Evolutionary conservation across 148 eudicot species (phyloP).

Genomic region (Chenopodium quinoa): DNA sequence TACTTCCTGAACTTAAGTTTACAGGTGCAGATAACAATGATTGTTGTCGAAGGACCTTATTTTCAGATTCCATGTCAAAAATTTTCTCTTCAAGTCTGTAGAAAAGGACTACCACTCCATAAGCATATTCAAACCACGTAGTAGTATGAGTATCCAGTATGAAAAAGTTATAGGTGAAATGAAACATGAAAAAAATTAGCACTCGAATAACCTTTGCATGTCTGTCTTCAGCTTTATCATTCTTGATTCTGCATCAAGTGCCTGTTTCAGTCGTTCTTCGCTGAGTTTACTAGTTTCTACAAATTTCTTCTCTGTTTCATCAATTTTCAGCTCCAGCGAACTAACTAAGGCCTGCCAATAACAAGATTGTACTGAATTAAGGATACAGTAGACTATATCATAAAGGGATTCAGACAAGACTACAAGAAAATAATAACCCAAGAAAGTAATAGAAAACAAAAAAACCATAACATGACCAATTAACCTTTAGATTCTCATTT

Average conservation of each 20-base stretch:
- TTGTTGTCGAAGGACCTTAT: slow-evolving; percentile 74
- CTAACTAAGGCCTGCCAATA: slow-evolving; percentile 66
- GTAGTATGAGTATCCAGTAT: not conserved
- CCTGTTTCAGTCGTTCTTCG: slow-evolving; percentile 93
- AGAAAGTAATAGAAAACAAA: slow-evolving; percentile 6
- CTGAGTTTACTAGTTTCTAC: slow-evolving; percentile 87
- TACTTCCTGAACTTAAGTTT: slow-evolving; percentile 37
- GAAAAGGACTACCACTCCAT: not conserved
- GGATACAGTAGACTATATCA: not conserved
- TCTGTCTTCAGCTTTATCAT: slow-evolving; percentile 69
- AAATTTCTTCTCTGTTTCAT: slow-evolving; percentile 85
- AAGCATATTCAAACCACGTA: not conserved
- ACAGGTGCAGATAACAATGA: slow-evolving; percentile 46
- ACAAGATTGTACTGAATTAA: not conserved
- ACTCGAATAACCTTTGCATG: slow-evolving; percentile 71
- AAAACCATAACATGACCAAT: slow-evolving; percentile 6
- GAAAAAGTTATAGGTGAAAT: not conserved
- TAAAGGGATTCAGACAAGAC: not conserved
- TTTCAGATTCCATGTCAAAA: slow-evolving; percentile 77
- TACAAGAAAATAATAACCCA: not conserved
- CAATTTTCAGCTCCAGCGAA: slow-evolving; percentile 78
- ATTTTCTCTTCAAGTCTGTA: slow-evolving; percentile 84
- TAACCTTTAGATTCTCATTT: slow-evolving; percentile 89
- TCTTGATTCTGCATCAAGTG: slow-evolving; percentile 78
- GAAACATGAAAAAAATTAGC: slow-evolving; percentile 5